Evolutionary conservation across 2,329 filamentous ascomycete species (phyloP).

Genomic region (Aquanectria penicillioides): DNA sequence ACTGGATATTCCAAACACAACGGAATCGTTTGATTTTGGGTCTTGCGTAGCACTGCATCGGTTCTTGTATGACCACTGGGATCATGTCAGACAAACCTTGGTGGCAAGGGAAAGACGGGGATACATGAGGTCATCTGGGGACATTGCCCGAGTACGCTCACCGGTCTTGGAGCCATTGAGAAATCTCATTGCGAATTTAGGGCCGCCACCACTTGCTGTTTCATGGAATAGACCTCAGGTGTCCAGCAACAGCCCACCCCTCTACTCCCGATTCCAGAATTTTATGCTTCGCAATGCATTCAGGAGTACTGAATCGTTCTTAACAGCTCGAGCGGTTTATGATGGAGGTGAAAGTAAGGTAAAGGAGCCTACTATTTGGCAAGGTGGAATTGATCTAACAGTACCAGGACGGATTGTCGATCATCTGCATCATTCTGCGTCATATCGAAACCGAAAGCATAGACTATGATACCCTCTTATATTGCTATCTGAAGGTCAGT

Average conservation of each 20-base stretch:
- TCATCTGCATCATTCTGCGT: slow-evolving; percentile 75
- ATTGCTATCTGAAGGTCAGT: slow-evolving; percentile 72
- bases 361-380: slow-evolving; percentile 8
- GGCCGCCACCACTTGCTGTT: slow-evolving; percentile 73
- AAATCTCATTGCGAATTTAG: slow-evolving; percentile 72
- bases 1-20: slow-evolving; percentile 51
- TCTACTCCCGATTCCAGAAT: slow-evolving; percentile 76
- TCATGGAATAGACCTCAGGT: slow-evolving; percentile 76
- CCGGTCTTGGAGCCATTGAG: slow-evolving; percentile 69
- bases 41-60: slow-evolving; percentile 76
- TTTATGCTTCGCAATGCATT: slow-evolving; percentile 79
- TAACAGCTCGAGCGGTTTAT: slow-evolving; percentile 73
- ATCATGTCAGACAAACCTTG: slow-evolving; percentile 73
- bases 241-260: slow-evolving; percentile 69
- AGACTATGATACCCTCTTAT: slow-evolving; percentile 73
- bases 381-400: slow-evolving; percentile 20
- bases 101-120: slow-evolving; percentile 68
- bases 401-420: slow-evolving; percentile 69
- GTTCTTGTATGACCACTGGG: slow-evolving; percentile 78
- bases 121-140: slow-evolving; percentile 63
- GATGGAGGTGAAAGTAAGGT: slow-evolving; percentile 77
- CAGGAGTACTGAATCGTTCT: slow-evolving; percentile 70
- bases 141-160: slow-evolving; percentile 61
- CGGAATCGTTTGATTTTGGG: slow-evolving; percentile 73
- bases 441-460: slow-evolving; percentile 73